Evolutionary conservation across 2,329 filamentous ascomycete genomes (phyloP).

Genomic region (Fusarium longipes): DNA sequence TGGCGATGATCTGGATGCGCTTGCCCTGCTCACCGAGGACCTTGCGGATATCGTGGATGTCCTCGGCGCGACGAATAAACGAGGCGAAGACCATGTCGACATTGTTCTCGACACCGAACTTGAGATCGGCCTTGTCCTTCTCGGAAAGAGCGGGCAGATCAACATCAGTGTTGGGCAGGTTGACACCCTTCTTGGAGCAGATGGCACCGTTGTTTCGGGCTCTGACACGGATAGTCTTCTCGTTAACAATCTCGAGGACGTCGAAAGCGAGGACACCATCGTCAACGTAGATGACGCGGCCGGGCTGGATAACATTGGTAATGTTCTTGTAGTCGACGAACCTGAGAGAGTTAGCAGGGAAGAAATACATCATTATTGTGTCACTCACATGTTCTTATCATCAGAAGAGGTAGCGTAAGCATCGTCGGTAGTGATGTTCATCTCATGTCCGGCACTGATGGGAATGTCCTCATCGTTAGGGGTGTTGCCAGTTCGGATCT

Average conservation of each 20-base stretch:
- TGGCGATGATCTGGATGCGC: conserved; percentile 99
- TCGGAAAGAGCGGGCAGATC: conserved; percentile 97
- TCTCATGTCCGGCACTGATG: conserved; percentile 81
- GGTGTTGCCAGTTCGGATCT: conserved; percentile 72
- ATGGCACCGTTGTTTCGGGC: conserved; percentile 99
- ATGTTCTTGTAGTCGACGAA: conserved; percentile 99
- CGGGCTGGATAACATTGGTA: conserved; percentile 93
- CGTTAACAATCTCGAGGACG: conserved; percentile 87
- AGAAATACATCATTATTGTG: neutral
- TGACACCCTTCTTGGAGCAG: conserved; percentile 98
- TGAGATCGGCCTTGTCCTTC: conserved; percentile 95
- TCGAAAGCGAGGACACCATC: conserved; percentile 98
- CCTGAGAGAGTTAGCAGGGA: conserved; percentile 58
- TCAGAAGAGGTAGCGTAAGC: conserved; percentile 86
- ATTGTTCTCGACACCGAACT: conserved; percentile 97
- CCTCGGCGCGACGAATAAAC: conserved; percentile 93
- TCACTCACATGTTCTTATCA: conserved; percentile 88
- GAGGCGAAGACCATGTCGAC: conserved; percentile 99
- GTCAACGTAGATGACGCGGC: conserved; percentile 97
- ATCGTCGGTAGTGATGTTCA: conserved; percentile 98
- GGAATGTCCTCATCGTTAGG: conserved; percentile 91
- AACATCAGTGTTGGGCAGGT: conserved; percentile 98
- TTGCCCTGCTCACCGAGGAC: conserved; percentile 92
- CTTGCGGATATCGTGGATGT: conserved; percentile 91
- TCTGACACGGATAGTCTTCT: conserved; percentile 86